A percentile compares a stretch with the other conserved stretches of the same genome.
Conservation (phyloP, 163 green algal genomes). For the Volvox carteri region DNA sequence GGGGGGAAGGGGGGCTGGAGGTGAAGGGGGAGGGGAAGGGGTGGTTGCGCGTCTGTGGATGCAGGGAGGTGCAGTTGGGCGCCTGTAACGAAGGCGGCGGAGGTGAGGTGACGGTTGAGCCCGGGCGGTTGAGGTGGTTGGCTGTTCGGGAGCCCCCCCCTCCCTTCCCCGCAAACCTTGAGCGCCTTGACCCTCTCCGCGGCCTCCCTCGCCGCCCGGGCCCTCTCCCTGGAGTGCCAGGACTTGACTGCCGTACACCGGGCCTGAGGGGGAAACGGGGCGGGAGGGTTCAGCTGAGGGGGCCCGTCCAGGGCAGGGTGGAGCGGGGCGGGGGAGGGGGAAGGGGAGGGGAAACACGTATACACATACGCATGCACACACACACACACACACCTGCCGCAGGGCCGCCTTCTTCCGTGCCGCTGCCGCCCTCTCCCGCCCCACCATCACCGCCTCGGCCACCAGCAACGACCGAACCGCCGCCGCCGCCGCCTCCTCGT, state of each 20-base stretch:
- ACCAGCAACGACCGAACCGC: not conserved
- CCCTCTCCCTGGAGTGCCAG: constrained; percentile 56
- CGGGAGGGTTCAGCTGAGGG: not conserved
- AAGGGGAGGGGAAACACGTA: too few relatives aligned
- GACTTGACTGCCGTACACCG: constrained; percentile 7
- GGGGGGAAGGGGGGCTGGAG: not conserved
- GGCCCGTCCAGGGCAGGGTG: too few relatives aligned
- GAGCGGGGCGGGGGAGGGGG: too few relatives aligned
- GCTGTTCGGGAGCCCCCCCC: too few relatives aligned
- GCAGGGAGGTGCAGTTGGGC: not conserved
- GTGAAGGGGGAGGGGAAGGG: not conserved
- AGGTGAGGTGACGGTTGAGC: too few relatives aligned
- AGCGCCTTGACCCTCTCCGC: constrained; percentile 67
- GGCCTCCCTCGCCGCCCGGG: constrained; percentile 51
- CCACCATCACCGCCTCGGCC: not conserved
- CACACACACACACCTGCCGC: not conserved
- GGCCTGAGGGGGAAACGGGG: not conserved
- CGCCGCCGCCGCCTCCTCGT: constrained; percentile 9
- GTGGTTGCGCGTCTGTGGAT: not conserved
- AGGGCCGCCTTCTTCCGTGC: constrained; percentile 1
- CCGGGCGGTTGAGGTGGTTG: too few relatives aligned
- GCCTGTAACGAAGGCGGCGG: too few relatives aligned
- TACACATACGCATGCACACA: not conserved
- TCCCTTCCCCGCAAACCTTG: constrained; percentile 37
- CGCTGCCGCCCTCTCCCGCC: not conserved